phyloP scores from a whole-genome alignment of 331 rosid genomes.

The Stylosanthes scabra region DNA sequence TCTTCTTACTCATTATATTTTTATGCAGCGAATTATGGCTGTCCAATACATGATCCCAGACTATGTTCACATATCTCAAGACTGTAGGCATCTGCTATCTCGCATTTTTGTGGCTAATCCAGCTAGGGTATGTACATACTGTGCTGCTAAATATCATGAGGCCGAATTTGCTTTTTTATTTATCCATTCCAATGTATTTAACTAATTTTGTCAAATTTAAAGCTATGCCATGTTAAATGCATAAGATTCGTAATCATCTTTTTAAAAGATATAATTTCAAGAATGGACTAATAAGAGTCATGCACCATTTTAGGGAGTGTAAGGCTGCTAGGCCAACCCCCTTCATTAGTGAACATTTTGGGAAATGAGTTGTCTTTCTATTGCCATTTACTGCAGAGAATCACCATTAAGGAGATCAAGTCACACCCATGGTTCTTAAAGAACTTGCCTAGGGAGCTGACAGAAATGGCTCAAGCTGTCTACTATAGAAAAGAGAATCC shows the following conservation, averaged over 20 bases:
- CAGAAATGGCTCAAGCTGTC: constrained; percentile 76
- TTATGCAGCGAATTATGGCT: constrained; percentile 81
- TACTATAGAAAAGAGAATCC: constrained; percentile 81
- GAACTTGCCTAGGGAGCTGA: constrained; percentile 92
- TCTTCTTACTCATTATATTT: constrained; percentile 32
- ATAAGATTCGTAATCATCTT: too few species aligned
- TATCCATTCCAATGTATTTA: too few species aligned
- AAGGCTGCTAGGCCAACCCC: background rate
- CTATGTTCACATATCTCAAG: constrained; percentile 88
- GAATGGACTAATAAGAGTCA: background rate
- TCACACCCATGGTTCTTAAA: constrained; percentile 90
- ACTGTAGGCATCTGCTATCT: constrained; percentile 81
- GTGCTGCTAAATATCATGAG: background rate
- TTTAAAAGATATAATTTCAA: background rate
- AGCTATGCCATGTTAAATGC: constrained; percentile 2
- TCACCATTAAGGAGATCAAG: constrained; percentile 81
- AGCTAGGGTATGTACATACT: constrained; percentile 57
- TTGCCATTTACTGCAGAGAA: constrained; percentile 61
- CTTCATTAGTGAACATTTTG: background rate
- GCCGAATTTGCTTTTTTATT: too few species aligned
- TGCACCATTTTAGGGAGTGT: background rate
- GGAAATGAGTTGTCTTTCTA: constrained; percentile 33
- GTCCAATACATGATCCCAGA: constrained; percentile 93
- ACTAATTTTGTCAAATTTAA: background rate
- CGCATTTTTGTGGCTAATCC: constrained; percentile 84